phyloP scores from a whole-genome alignment of 805 yeast genomes.

The Torulaspora delbrueckii region DNA sequence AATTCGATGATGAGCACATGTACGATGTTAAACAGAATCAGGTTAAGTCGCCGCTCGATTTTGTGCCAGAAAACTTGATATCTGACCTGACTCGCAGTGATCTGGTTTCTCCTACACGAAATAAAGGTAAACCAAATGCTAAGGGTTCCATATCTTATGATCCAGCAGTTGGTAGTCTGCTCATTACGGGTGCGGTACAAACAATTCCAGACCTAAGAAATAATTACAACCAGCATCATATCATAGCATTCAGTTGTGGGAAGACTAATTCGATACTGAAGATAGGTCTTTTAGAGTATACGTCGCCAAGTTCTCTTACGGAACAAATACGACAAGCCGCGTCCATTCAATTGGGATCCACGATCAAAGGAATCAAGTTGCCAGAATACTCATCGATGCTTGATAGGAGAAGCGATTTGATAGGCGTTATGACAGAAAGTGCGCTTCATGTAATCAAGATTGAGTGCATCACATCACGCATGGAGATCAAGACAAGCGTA shows the following conservation, averaged over 20 bases:
- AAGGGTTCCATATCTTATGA: constrained; percentile 12
- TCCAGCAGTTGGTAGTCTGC: constrained; percentile 20
- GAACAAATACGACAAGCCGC: neutral
- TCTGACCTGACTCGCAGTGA: constrained; percentile 7
- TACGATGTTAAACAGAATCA: constrained; percentile 14
- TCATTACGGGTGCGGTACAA: constrained; percentile 22
- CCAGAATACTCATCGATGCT: constrained; percentile 24
- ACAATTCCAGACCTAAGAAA: constrained; percentile 23
- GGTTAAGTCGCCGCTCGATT: constrained; percentile 18
- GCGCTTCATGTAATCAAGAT: constrained; percentile 36
- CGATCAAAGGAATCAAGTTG: constrained; percentile 41
- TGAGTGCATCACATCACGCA: constrained; percentile 12
- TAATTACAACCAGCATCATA: constrained; percentile 17
- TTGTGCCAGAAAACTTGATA: constrained; percentile 22
- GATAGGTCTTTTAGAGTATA: constrained; percentile 10
- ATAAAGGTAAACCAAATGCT: neutral
- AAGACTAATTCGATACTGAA: constrained; percentile 17
- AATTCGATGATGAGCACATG: constrained; percentile 10
- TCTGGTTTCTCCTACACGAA: constrained; percentile 1
- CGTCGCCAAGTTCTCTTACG: neutral
- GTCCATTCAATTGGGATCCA: constrained; percentile 32
- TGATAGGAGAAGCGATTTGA: constrained; percentile 25
- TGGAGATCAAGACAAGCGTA: constrained; percentile 18
- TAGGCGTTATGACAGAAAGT: constrained; percentile 39
- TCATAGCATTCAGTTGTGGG: constrained; percentile 25